A percentile compares a stretch with the other conserved stretches of the same genome.
Conservation (phyloP, 345 rosid genomes). For the Pugionium cornutum region DNA sequence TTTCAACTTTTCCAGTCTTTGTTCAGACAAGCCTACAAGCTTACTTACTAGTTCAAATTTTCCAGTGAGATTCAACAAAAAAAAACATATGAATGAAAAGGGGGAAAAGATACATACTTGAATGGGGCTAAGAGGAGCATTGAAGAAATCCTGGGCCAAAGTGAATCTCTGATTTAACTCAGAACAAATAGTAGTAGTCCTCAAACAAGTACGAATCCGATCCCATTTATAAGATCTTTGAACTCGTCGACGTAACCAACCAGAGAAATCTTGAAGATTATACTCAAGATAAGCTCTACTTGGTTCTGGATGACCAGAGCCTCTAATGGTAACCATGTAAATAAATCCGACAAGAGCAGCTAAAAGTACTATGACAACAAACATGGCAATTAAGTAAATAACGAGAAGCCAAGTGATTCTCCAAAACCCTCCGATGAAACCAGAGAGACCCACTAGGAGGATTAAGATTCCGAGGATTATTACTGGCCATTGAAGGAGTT, state of each 20-base stretch:
- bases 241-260: constrained; percentile 75
- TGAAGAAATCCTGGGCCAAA: constrained; percentile 89
- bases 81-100: neutral
- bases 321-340: constrained; percentile 71
- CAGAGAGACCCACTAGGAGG: constrained; percentile 64
- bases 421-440: constrained; percentile 89
- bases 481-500: constrained; percentile 89
- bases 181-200: constrained; percentile 60
- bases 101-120: constrained; percentile 51
- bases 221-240: constrained; percentile 81
- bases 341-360: constrained; percentile 66
- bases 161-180: constrained; percentile 76
- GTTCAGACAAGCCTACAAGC: constrained; percentile 31
- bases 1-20: constrained; percentile 24
- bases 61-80: neutral
- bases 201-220: constrained; percentile 64
- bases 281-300: constrained; percentile 81
- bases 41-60: neutral
- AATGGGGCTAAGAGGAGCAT: constrained; percentile 67
- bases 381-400: constrained; percentile 71
- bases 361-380: constrained; percentile 64
- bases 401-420: constrained; percentile 80
- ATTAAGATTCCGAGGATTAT: constrained; percentile 74
- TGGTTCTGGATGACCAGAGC: constrained; percentile 78
- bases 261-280: constrained; percentile 68